Base-by-base conservation (phyloP, 2,329 filamentous ascomycete species). In the Aspergillus quadrilineatus region DNA sequence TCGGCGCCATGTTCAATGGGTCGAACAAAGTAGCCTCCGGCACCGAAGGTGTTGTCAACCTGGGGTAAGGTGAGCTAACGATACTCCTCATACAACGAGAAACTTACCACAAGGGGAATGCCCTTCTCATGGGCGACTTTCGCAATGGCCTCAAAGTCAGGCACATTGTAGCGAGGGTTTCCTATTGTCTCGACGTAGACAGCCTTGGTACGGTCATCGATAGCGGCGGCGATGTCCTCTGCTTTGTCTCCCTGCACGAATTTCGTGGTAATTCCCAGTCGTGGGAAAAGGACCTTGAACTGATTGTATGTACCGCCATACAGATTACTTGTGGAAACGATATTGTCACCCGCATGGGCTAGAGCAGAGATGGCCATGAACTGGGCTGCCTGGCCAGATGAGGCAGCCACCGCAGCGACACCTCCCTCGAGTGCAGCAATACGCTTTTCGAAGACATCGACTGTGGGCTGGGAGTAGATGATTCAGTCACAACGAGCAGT, bases 231-330 rank as follows among this genome's bases (percentile, higher is more conserved):
- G 68, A 97, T 89, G 67, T 92, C 90, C 65, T 88, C 87, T 12
- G 89, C 79, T 57, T 85, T 86, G 75, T 96, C 92, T 44, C 90
- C 90, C 54, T 86, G 81, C 68, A 96, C 83, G 67, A 97, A 97
- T 78, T 92, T 96, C 69, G 91, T 94, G 42, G 80, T 80, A 70
- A 97, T 92, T 60, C 93, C 93, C 45, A 96, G 77, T n/a, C 92
- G 85, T 6, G 91, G 89, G 55, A 97, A 81, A 64, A 91, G 83
- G 45, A 97, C 92, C 79, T 97, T 97, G 78, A 97, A 86, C 79
- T 97, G 93, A 78, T 97, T 97, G 81, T 96, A 97, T 14, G 93
- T 97, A 72, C 92, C 92, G 63, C 92, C 92, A 76, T 97, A 96
- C 56, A 97, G 80, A 77, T 95, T 96, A 50, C 88, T 87, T 6